Base-by-base conservation (phyloP, 2,329 filamentous ascomycete species). In the Scedosporium boydii region DNA sequence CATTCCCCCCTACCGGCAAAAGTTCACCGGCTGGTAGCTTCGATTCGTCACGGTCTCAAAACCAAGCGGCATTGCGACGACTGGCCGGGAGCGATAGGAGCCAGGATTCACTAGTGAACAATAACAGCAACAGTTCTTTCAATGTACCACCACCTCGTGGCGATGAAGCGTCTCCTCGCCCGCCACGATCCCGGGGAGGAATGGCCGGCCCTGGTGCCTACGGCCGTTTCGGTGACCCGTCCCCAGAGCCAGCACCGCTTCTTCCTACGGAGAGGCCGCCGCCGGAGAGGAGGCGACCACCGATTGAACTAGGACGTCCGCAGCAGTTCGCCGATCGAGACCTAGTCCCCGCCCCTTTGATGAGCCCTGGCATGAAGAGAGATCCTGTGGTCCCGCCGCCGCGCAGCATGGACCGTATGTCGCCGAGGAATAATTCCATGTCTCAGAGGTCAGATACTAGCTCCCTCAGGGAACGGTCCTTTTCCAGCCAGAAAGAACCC, bases 201-300 rank as follows among this genome's bases (percentile, higher is more conserved):
- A 72, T 77, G 67, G 63, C 71, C 4, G 76, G 77, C 0, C 72
- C 77, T 21, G 73, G 63, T 14, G 56, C 58, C 38, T 62, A 55
- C 23, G 61, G 63, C 16, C 41, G 46, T 12, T 64, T 62, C 41
- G 51, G 29, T 3, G 63, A 66, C n/a, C 46, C 62, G 2, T 63
- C 65, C 1, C 42, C 66, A 27, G 65, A 67, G 42, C 67, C 65
- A 5, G 51, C 61, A 7, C 66, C 65, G 46, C 63, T 66, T 21
- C 65, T 64, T 18, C 63, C 65, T 27, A 62, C 65, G 23, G 79
- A 80, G 42, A 75, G 81, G 23, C 77, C 77, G 41, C 79, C 83
- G 1, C 87, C 87, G 0, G 86, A 88, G 67, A 78, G 87, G 65
- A 86, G 81, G 70, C 77, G 87, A 58, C 87, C 87, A 1, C 85